phyloP scores from a whole-genome alignment of 2,329 filamentous ascomycete species.

The Sclerotiophoma versabilis region DNA sequence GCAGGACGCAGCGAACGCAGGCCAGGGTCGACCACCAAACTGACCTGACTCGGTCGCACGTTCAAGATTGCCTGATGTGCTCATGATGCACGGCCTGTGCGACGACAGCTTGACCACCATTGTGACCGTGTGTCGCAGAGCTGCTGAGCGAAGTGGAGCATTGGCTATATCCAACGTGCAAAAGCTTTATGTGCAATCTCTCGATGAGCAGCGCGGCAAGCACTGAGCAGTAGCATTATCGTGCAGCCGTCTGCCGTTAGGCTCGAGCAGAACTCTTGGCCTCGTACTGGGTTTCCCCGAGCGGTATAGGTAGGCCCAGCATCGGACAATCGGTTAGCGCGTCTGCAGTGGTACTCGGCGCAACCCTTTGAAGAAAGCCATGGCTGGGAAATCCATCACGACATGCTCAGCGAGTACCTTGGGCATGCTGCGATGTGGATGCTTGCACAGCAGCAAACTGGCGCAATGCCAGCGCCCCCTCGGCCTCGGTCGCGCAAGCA shows the following conservation, averaged over 20 bases:
- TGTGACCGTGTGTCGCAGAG: constrained; percentile 12
- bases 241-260: constrained; percentile 33
- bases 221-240: constrained; percentile 16
- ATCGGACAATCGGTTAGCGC: constrained; percentile 33
- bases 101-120: constrained; percentile 13
- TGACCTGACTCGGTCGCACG: constrained; percentile 26
- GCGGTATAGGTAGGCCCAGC: constrained; percentile 27
- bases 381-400: constrained; percentile 19
- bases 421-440: constrained; percentile 7
- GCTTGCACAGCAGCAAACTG: neutral
- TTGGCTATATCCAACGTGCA: constrained; percentile 3
- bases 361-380: constrained; percentile 23
- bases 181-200: constrained; percentile 14
- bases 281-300: constrained; percentile 39
- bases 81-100: constrained; percentile 22
- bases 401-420: constrained; percentile 7
- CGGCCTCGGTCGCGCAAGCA: neutral
- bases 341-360: constrained; percentile 32
- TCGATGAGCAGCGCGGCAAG: constrained; percentile 11
- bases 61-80: constrained; percentile 28
- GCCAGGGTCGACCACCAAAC: constrained; percentile 24
- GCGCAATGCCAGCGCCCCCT: neutral
- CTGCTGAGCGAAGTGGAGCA: constrained; percentile 14
- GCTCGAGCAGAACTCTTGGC: constrained; percentile 22
- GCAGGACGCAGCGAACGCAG: constrained; percentile 26